These are phyloP conservation scores for Colletotrichum sp. DNA, from an alignment of 2,329 filamentous ascomycete genomes.

Conservation along the genomic window DNA sequence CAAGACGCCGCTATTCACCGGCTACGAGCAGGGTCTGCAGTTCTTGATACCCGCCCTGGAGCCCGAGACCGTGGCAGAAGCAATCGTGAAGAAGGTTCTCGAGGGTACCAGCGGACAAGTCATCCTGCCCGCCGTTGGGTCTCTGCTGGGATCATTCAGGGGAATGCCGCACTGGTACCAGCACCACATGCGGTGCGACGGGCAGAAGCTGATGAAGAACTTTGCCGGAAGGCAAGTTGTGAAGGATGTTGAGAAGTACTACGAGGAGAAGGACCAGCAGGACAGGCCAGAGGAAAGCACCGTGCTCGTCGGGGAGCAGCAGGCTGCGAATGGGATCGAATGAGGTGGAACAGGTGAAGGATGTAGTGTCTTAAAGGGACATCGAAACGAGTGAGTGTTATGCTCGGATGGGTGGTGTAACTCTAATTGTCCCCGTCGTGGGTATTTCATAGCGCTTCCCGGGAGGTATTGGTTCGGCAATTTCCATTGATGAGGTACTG, in stretches of 20 bases:
- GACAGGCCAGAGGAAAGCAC: conserved; percentile 35
- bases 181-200: conserved; percentile 51
- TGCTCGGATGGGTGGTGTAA: neutral
- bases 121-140: conserved; percentile 53
- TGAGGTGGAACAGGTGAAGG: neutral
- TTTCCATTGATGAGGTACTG: neutral
- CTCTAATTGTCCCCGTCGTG: neutral
- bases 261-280: conserved; percentile 33
- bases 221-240: conserved; percentile 55
- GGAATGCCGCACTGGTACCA: conserved; percentile 69
- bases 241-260: conserved; percentile 45
- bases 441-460: neutral
- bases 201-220: conserved; percentile 44
- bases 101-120: conserved; percentile 62
- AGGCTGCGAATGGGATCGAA: neutral
- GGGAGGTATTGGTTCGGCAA: neutral
- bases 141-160: conserved; percentile 47
- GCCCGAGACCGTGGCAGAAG: conserved; percentile 68
- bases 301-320: conserved; percentile 38
- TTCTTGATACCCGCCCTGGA: conserved; percentile 61
- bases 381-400: neutral
- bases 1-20: conserved; percentile 64
- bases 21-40: conserved; percentile 53
- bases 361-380: neutral
- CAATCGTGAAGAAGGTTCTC: conserved; percentile 64